Base-by-base conservation (phyloP, 352 stramenopile genomes). In the Pythium brachiatum region DNA sequence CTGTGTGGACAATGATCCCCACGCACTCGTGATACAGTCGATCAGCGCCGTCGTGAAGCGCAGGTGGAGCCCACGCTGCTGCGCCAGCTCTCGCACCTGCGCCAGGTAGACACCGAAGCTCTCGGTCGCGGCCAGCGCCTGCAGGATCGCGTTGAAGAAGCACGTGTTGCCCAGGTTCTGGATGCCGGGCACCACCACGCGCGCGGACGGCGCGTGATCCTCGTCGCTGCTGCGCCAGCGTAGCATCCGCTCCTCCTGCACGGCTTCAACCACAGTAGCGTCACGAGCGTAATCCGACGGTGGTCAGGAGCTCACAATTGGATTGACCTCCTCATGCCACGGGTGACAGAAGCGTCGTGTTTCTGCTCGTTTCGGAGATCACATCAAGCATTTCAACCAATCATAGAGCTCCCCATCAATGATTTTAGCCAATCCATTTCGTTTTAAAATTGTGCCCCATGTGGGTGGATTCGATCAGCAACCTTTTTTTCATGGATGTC, bases 121-220 rank as follows among this genome's bases (percentile, higher is more conserved):
- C 21, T 71, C 57, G n/a, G 89, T 76, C 13, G 81, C 78, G 9
- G 88, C 86, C 29, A 96, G 71, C 53, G 84, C 82, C 67, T 96
- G 88, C 53, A 95, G 73, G 53, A 96, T 92, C 29, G 86, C 88
- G 63, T 96, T 96, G 74, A 96, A 93, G 65, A 93, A 96, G 73
- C 88, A 96, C 50, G 88, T 94, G 66, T 96, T 96, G 67, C 88
- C 86, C n/a, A 96, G 71, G 62, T 96, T 96, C 66, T 89, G 75
- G 39, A 95, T 77, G n/a, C 88, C 88, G 1, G 84, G 79, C 39
- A 94, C 74, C n/a, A 52, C 60, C 48, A 64, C 46, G 46, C 48
- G 59, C 55, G 38, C 21, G 16, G 25, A 39, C 13, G 15, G 21
- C 23, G 38, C 23, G 26, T 47, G 20, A 29, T 44, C 25, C 38